Evolutionary conservation across 306 rosid genomes (phyloP), one percentile per base, ranked within the genome.

Genomic region (Vigna radiata): DNA sequence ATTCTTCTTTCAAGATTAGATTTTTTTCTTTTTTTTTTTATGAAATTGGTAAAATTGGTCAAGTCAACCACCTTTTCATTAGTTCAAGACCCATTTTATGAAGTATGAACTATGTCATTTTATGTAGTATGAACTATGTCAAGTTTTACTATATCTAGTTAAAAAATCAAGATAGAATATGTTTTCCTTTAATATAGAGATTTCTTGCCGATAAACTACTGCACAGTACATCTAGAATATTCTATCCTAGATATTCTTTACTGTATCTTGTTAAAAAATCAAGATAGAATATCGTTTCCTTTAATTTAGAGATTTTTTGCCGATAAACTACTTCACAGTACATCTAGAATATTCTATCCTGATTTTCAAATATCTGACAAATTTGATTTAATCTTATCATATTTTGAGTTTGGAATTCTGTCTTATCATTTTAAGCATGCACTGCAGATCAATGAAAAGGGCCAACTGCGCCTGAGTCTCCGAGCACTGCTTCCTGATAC

Each of bases 381-480:
- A 29, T 50, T 66, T 62, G 19, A 53, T 81, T 67, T 18, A 12
- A 56, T 71, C 73, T 72, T 52, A 58, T 71, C 18, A 7, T 77
- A 41, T 43, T 18, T 19, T 46, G 54, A 61, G 27, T 64, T 63
- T 11, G 9, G 58, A 47, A 31, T 61, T 17, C 72, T 58, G 23
- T 65, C 77, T 73, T 50, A 82, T 79, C 47, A 31, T 70, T 73
- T 58, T 69, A 67, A 27, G 55, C 72, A n/a, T 79, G 65, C 29
- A 16, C 76, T 86, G 72, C 89, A 95, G 98, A 86, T 84, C 83
- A 95, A 95, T 86, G 96, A 88, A 31, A 92, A 89, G 81, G 97
- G 98, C 25, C 98, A 95, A 70, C 90, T 95, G 84, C 98, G 98
- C 85, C 93, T 95, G 77, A 95, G 98, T 81, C 91, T 77, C 75